These are phyloP conservation scores for Candida tropicalis DNA, from an alignment of 1,139 yeast species.

Conservation along the genomic window DNA sequence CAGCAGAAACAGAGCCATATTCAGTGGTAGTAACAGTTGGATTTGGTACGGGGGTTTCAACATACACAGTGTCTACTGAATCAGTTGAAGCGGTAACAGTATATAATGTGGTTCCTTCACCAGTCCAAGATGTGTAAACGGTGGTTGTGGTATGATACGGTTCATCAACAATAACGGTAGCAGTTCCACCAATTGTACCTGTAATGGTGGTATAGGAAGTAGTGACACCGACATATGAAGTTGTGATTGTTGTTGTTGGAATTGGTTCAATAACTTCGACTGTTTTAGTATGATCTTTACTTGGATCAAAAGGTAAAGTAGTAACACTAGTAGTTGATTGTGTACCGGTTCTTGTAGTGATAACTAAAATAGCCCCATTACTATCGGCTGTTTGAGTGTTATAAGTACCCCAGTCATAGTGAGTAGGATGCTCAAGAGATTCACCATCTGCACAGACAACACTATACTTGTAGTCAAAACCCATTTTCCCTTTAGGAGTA, in stretches of 20 bases:
- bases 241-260: slow-evolving; percentile 18
- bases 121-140: slow-evolving; percentile 17
- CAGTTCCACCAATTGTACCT: slow-evolving; percentile 19
- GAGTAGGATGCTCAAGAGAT: neutral
- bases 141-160: slow-evolving; percentile 19
- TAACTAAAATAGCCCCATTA: slow-evolving; percentile 18
- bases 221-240: slow-evolving; percentile 16
- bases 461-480: neutral
- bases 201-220: slow-evolving; percentile 16
- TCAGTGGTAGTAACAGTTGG: slow-evolving; percentile 15
- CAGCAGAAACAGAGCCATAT: slow-evolving; percentile 10
- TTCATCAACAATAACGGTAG: slow-evolving; percentile 19
- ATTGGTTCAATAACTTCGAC: slow-evolving; percentile 22
- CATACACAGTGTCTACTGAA: slow-evolving; percentile 15
- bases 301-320: slow-evolving; percentile 19
- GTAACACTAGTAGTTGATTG: slow-evolving; percentile 21
- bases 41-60: slow-evolving; percentile 17
- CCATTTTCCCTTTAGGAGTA: neutral
- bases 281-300: slow-evolving; percentile 19
- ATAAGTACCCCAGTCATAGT: slow-evolving; percentile 13
- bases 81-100: slow-evolving; percentile 8
- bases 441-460: neutral
- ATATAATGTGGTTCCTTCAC: slow-evolving; percentile 12
- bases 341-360: neutral
- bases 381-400: slow-evolving; percentile 17